These are phyloP conservation scores for Rosa persica DNA, from an alignment of 306 rosid genomes.

Conservation along the genomic window DNA sequence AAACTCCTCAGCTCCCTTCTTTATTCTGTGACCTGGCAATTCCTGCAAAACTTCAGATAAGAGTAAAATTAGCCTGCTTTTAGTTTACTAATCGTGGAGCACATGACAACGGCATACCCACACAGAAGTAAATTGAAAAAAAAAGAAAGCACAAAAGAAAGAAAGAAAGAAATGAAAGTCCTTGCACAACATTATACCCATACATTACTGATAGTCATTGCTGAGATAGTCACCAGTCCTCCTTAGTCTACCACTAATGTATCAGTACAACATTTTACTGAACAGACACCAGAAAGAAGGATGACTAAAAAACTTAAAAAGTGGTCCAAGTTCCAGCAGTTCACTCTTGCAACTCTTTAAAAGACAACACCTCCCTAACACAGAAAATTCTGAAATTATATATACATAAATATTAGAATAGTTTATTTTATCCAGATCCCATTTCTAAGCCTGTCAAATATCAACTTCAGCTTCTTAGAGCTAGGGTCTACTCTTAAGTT, in stretches of 20 bases:
- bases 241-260: neutral
- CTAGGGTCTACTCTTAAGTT: neutral
- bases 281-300: neutral
- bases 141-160: neutral
- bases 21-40: slow-evolving; percentile 15
- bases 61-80: neutral
- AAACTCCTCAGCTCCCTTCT: slow-evolving; percentile 19
- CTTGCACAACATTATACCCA: neutral
- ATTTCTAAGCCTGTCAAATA: neutral
- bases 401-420: neutral
- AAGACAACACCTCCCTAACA: too few relatives aligned
- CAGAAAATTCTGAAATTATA: too few relatives aligned
- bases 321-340: neutral
- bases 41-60: slow-evolving; percentile 25
- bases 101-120: neutral
- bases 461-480: neutral
- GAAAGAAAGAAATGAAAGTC: neutral
- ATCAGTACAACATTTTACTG: neutral
- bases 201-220: neutral
- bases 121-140: neutral
- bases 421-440: neutral
- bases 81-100: neutral
- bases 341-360: too few relatives aligned
- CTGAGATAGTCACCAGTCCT: neutral
- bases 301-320: neutral